phyloP scores from a whole-genome alignment of 768 basidiomycete species.

The Auriscalpium orientale region DNA sequence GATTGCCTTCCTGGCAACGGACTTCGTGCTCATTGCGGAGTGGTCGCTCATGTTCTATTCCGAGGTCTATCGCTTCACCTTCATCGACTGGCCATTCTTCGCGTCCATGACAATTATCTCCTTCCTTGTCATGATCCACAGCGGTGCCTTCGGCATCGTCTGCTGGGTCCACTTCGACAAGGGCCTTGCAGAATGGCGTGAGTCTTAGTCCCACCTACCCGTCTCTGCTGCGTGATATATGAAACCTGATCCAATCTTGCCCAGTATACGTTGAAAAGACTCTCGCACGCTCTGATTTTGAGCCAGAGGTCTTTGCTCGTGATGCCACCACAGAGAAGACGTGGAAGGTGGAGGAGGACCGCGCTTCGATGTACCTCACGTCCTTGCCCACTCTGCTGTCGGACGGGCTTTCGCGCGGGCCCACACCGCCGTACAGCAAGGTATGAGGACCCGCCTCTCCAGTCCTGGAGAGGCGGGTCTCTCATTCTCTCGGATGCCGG shows the following conservation, averaged over 20 bases:
- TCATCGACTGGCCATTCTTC: conserved; percentile 42
- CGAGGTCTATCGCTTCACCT: conserved; percentile 22
- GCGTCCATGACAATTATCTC: conserved; percentile 37
- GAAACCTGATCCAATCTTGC: neutral
- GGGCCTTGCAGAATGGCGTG: conserved; percentile 50
- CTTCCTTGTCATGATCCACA: conserved; percentile 28
- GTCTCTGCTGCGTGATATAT: neutral
- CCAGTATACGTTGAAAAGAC: conserved; percentile 6
- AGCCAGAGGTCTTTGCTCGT: conserved; percentile 5
- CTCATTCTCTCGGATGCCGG: neutral
- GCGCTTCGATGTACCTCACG: conserved; percentile 7
- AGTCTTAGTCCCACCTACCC: conserved; percentile 15
- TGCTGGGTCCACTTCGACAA: conserved; percentile 47
- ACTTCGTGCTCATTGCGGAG: conserved; percentile 25
- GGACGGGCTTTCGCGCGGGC: neutral
- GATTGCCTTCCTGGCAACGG: conserved; percentile 35
- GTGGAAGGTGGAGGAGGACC: conserved; percentile 7
- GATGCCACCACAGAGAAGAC: conserved; percentile 2
- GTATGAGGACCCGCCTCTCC: no score
- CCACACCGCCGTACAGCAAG: neutral
- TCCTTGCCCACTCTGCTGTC: conserved; percentile 1
- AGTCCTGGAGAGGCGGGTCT: neutral
- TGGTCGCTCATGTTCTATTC: conserved; percentile 22
- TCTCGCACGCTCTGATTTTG: conserved; percentile 1
- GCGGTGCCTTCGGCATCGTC: conserved; percentile 37